Evolutionary conservation across 495 filamentous ascomycete species (phyloP).

Genomic region (Aspergillus steynii): DNA sequence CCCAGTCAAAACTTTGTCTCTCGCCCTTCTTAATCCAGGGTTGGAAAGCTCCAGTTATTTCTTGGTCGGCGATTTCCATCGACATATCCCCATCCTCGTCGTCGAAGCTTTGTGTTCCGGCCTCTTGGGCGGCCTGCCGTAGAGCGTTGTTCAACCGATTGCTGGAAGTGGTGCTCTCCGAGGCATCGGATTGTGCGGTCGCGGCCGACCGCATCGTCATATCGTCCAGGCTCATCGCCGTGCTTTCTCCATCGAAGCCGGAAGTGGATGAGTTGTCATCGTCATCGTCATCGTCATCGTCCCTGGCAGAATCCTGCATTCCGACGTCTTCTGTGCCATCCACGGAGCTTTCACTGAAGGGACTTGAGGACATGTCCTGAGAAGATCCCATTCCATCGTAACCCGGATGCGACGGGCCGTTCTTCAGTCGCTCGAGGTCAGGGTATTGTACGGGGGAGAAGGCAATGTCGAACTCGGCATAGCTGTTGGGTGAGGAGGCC

Average conservation of each 20-base stretch:
- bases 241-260: constrained; percentile 69
- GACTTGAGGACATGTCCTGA: constrained; percentile 72
- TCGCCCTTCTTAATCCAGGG: constrained; percentile 62
- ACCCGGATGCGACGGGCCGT: constrained; percentile 19
- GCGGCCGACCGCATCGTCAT: constrained; percentile 65
- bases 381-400: constrained; percentile 20
- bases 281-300: constrained; percentile 59
- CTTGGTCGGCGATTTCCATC: constrained; percentile 76
- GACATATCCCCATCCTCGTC: constrained; percentile 63
- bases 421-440: constrained; percentile 57
- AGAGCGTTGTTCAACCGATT: constrained; percentile 73
- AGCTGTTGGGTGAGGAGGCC: constrained; percentile 64
- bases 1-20: constrained; percentile 46
- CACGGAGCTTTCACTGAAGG: constrained; percentile 70
- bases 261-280: constrained; percentile 49
- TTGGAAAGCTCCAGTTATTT: constrained; percentile 73
- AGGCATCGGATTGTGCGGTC: constrained; percentile 55
- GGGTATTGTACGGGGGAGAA: constrained; percentile 71
- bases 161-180: constrained; percentile 62
- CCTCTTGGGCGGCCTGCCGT: constrained; percentile 70
- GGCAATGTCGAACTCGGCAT: constrained; percentile 56
- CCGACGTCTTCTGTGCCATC: constrained; percentile 57
- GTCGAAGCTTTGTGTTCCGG: constrained; percentile 63
- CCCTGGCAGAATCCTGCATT: constrained; percentile 43
- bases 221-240: constrained; percentile 73